phyloP scores from a whole-genome alignment of 2,329 filamentous ascomycete genomes.

The Chaetothyriales sp. region DNA sequence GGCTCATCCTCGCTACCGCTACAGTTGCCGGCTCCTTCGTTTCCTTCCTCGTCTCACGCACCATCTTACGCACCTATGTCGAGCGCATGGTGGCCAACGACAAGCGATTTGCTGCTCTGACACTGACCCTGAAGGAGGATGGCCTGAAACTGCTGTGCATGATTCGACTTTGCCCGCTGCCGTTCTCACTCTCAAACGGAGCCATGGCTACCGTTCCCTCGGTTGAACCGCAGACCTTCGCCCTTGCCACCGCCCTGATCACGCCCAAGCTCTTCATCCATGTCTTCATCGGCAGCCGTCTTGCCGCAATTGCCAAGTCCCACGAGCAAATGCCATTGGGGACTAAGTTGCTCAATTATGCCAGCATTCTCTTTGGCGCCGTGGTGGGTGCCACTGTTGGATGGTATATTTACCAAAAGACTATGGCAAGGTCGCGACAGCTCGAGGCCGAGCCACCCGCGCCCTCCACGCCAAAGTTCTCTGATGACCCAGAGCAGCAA shows the following conservation, averaged over 20 bases:
- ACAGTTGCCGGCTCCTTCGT: conserved; percentile 63
- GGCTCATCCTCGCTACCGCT: conserved; percentile 67
- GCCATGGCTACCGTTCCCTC: conserved; percentile 89
- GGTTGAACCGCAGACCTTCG: conserved; percentile 61
- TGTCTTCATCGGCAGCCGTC: conserved; percentile 74
- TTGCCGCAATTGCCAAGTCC: conserved; percentile 69
- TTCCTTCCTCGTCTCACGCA: conserved; percentile 68
- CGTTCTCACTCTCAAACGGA: conserved; percentile 85
- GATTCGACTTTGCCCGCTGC: conserved; percentile 82
- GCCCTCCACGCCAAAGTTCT: conserved; percentile 17
- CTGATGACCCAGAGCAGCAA: conserved; percentile 26
- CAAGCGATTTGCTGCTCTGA: conserved; percentile 73
- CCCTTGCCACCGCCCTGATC: conserved; percentile 64
- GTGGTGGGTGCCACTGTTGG: conserved; percentile 61
- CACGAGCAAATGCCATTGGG: conserved; percentile 66
- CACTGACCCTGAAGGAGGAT: conserved; percentile 76
- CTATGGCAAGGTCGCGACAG: conserved; percentile 33
- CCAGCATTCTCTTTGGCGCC: conserved; percentile 59
- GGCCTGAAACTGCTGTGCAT: conserved; percentile 78
- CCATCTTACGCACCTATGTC: conserved; percentile 64
- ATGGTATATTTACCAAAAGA: conserved; percentile 65
- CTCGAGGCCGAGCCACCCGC: conserved; percentile 34
- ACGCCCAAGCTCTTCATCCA: conserved; percentile 80
- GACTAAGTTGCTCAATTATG: conserved; percentile 70
- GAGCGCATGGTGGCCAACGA: conserved; percentile 66